Conservation (phyloP, 257 asterid genomes). For the Capsicum chinense region DNA sequence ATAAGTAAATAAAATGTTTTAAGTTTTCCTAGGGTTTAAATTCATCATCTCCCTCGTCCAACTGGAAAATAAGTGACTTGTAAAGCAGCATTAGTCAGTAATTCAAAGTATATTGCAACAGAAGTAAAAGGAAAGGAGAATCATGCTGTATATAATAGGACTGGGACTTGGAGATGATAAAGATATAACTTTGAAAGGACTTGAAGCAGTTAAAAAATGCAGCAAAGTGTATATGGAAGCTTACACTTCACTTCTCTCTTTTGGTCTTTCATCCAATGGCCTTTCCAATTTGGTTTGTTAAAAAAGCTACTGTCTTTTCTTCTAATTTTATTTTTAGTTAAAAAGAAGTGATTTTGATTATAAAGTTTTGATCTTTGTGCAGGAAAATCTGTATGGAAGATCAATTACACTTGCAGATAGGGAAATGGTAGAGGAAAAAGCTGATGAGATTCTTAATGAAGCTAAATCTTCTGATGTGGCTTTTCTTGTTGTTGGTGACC, state of each 20-base stretch:
- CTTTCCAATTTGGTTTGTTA: constrained; percentile 60
- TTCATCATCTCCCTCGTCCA: not conserved
- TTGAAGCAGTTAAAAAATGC: constrained; percentile 77
- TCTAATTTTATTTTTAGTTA: not conserved
- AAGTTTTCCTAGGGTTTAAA: not conserved
- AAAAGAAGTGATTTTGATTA: constrained; percentile 6
- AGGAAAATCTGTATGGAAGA: constrained; percentile 80
- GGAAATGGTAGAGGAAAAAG: constrained; percentile 89
- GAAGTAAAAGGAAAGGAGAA: not conserved
- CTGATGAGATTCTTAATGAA: constrained; percentile 74
- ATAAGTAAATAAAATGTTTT: fast-evolving
- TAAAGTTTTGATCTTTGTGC: constrained; percentile 36
- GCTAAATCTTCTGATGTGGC: constrained; percentile 78
- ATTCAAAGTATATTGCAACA: not conserved
- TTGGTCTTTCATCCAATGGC: constrained; percentile 76
- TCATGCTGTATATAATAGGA: constrained; percentile 76
- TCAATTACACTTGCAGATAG: constrained; percentile 73
- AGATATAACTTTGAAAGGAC: constrained; percentile 84
- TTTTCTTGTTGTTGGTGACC: constrained; percentile 94
- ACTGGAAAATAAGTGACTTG: not conserved
- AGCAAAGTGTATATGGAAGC: constrained; percentile 84
- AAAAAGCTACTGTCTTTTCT: constrained; percentile 1
- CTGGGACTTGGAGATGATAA: constrained; percentile 89
- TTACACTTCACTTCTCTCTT: constrained; percentile 92
- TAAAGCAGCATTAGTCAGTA: not conserved